Conservation (phyloP, 352 stramenopile species). For the Phytopythium helicoides region DNA sequence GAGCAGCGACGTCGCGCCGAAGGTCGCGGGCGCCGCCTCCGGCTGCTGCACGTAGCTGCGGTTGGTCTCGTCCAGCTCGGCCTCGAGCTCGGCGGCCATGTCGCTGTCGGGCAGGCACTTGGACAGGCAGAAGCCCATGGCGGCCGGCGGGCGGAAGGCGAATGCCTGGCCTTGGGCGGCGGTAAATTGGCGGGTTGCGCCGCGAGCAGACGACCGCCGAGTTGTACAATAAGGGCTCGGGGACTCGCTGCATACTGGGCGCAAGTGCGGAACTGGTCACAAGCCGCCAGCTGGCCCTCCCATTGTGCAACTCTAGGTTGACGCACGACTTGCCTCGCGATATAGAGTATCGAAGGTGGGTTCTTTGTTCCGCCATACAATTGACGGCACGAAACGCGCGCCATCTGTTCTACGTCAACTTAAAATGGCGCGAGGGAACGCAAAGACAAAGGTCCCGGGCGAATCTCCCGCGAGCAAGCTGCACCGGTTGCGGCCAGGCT, state of each 20-base stretch:
- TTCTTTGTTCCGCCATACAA: no score
- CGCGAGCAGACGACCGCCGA: no score
- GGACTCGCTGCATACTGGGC: no score
- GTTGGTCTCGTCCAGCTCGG: slow-evolving; percentile 70
- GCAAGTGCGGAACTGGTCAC: no score
- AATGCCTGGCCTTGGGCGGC: slow-evolving; percentile 1
- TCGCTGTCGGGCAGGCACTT: slow-evolving; percentile 81
- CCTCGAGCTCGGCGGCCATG: slow-evolving; percentile 83
- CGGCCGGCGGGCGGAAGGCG: slow-evolving; percentile 1
- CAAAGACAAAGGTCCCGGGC: background rate
- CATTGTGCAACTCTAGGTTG: no score
- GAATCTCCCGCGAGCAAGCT: background rate
- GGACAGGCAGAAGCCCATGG: slow-evolving; percentile 85
- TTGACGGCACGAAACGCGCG: no score
- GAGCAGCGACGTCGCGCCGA: slow-evolving; percentile 73
- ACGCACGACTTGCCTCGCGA: no score
- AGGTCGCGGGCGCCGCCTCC: slow-evolving; percentile 40
- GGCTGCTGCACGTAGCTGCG: slow-evolving; percentile 52
- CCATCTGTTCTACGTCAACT: background rate
- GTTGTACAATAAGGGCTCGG: no score
- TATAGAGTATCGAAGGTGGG: no score
- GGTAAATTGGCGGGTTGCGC: background rate
- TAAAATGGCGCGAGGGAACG: background rate
- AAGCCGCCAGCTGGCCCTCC: no score
- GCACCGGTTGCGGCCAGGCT: background rate